These are phyloP conservation scores for Aspergillus brasiliensis DNA, from an alignment of 2,329 filamentous ascomycete genomes.

Conservation along the genomic window DNA sequence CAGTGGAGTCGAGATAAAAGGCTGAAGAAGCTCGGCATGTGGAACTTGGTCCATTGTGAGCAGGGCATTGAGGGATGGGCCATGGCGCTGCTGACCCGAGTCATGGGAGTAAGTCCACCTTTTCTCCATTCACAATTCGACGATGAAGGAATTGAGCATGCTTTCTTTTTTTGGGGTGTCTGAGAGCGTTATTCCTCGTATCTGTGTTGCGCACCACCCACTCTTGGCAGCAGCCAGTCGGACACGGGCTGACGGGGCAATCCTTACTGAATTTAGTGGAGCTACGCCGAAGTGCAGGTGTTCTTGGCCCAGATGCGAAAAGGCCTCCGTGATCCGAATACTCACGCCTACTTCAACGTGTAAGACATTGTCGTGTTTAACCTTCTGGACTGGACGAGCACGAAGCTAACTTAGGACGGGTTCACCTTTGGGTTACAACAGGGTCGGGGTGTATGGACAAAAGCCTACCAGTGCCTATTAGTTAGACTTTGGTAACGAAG, in stretches of 20 bases:
- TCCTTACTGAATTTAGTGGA: conserved; percentile 20
- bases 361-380: conserved; percentile 11
- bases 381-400: not conserved
- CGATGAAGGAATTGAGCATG: not conserved
- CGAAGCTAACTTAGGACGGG: not conserved
- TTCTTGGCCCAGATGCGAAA: conserved; percentile 27
- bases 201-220: not conserved
- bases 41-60: conserved; percentile 30
- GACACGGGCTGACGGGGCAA: not conserved
- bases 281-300: conserved; percentile 24
- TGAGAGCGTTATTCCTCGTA: not conserved
- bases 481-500: not conserved
- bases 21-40: conserved; percentile 32
- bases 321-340: conserved; percentile 23
- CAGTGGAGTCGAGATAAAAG: conserved; percentile 31
- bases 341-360: conserved; percentile 27
- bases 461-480: conserved; percentile 13
- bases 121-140: not conserved
- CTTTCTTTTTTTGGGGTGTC: not conserved
- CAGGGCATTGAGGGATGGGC: conserved; percentile 36
- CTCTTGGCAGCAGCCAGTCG: not conserved
- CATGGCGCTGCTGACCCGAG: conserved; percentile 31
- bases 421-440: not conserved
- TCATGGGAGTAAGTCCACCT: conserved; percentile 30
- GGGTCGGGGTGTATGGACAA: conserved; percentile 21